These are phyloP conservation scores for Trichosporon sp. DNA, from an alignment of 1,284 basidiomycete species.

Conservation along the genomic window DNA sequence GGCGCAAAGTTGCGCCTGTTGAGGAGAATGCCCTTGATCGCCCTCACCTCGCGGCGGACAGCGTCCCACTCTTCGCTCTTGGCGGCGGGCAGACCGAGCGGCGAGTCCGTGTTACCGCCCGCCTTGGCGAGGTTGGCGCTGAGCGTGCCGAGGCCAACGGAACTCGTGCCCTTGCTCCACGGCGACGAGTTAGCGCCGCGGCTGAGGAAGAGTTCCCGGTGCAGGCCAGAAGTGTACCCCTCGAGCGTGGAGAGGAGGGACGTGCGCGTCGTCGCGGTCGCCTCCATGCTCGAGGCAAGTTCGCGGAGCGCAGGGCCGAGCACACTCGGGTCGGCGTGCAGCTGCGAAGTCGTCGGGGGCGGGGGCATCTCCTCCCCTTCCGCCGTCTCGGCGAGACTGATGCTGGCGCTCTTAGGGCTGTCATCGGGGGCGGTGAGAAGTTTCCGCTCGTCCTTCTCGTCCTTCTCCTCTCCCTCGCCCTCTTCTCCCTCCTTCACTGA, in stretches of 20 bases:
- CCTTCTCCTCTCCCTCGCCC: conserved; percentile 24
- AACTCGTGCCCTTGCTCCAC: conserved; percentile 22
- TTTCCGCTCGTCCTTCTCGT: background rate
- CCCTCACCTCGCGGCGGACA: conserved; percentile 53
- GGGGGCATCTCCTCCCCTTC: conserved; percentile 22
- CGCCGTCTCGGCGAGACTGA: conserved; percentile 5
- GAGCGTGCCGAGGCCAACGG: conserved; percentile 44
- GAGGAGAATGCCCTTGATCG: conserved; percentile 55
- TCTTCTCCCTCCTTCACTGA: conserved; percentile 17
- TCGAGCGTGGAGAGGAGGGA: conserved; percentile 52
- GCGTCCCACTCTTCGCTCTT: conserved; percentile 52
- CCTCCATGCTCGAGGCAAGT: conserved; percentile 40
- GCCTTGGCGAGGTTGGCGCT: conserved; percentile 42
- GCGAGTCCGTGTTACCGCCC: background rate
- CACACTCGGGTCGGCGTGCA: conserved; percentile 28
- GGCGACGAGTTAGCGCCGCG: conserved; percentile 23
- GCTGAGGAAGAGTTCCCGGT: conserved; percentile 43
- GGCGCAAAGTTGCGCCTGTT: conserved; percentile 47
- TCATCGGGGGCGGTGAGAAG: background rate
- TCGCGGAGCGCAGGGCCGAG: conserved; percentile 34
- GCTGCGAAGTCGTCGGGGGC: conserved; percentile 13
- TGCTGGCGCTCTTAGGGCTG: conserved; percentile 16
- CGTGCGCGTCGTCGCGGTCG: conserved; percentile 53
- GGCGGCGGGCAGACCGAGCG: conserved; percentile 30
- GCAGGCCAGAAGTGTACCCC: conserved; percentile 50